These are phyloP conservation scores for Chlamydomonas sp. DNA, from an alignment of 139 green algal genomes.

Conservation along the genomic window DNA sequence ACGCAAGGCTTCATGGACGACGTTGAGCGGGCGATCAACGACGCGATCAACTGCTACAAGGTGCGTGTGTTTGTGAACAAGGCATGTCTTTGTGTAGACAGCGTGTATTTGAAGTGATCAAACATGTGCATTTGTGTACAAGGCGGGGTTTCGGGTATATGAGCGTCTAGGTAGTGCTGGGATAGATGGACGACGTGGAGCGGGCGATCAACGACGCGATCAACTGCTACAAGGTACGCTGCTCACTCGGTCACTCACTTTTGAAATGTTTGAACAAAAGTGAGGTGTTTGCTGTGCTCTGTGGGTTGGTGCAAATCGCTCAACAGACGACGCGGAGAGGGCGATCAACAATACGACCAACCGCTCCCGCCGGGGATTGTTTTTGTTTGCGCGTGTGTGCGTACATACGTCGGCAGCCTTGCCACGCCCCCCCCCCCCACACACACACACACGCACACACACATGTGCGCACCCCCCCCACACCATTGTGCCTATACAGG, in stretches of 20 bases:
- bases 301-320: too few species aligned
- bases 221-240: conserved; percentile 96
- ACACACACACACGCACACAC: too few species aligned
- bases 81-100: conserved; percentile 40
- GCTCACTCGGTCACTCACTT: conserved; percentile 14
- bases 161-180: too few species aligned
- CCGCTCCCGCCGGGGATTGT: too few species aligned
- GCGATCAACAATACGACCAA: conserved; percentile 94
- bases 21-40: conserved; percentile 91
- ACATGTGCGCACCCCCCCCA: too few species aligned
- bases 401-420: conserved; percentile 20
- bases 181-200: conserved; percentile 92
- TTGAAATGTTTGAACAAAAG: conserved; percentile 51
- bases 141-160: too few species aligned
- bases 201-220: conserved; percentile 92
- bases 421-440: too few species aligned
- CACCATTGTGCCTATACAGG: too few species aligned
- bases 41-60: conserved; percentile 96
- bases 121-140: neutral
- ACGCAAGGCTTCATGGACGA: conserved; percentile 92
- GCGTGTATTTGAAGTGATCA: too few species aligned
- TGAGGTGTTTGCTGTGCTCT: too few species aligned
- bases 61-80: too few species aligned
- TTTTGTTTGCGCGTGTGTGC: too few species aligned
- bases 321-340: conserved; percentile 92